Percentiles rank a stretch among this genome's conserved stretches.
Evolutionary conservation across 257 asterid genomes (phyloP).

Genomic region (Primulina tabacum): DNA sequence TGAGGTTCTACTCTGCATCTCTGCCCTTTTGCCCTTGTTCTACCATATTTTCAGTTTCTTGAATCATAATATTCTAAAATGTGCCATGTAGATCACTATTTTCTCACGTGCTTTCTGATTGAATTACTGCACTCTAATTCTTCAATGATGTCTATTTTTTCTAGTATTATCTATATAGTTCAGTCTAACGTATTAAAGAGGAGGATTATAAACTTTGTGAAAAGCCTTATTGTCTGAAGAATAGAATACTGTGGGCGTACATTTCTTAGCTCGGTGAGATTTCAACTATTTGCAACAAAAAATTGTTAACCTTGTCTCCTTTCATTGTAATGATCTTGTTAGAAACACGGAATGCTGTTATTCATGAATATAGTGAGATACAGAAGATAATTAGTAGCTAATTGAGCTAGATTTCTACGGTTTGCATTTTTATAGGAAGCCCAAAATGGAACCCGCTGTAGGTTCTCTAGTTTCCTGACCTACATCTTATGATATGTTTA

Average conservation of each 20-base stretch:
- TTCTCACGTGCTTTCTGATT: constrained; percentile 9
- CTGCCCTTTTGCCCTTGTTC: constrained; percentile 11
- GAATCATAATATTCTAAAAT: constrained; percentile 1
- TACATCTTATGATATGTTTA: constrained; percentile 19
- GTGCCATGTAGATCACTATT: background rate
- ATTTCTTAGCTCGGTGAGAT: background rate
- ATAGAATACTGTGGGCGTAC: background rate
- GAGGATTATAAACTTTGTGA: background rate
- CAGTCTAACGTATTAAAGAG: background rate
- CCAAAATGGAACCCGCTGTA: constrained; percentile 3
- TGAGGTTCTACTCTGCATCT: constrained; percentile 57
- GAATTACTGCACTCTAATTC: background rate
- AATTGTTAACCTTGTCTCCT: constrained; percentile 1
- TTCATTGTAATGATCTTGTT: background rate
- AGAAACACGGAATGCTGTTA: constrained; percentile 7
- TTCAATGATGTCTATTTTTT: background rate
- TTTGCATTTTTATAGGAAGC: constrained; percentile 5
- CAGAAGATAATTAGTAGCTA: constrained; percentile 1
- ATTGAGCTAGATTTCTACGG: background rate
- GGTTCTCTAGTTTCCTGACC: constrained; percentile 9
- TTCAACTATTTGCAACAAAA: background rate
- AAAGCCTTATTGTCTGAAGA: constrained; percentile 1
- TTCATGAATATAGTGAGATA: constrained; percentile 13
- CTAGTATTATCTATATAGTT: background rate
- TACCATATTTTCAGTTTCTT: constrained; percentile 16